Base-by-base conservation (phyloP, 2,329 filamentous ascomycete genomes). In the Cladosporium halotolerans region DNA sequence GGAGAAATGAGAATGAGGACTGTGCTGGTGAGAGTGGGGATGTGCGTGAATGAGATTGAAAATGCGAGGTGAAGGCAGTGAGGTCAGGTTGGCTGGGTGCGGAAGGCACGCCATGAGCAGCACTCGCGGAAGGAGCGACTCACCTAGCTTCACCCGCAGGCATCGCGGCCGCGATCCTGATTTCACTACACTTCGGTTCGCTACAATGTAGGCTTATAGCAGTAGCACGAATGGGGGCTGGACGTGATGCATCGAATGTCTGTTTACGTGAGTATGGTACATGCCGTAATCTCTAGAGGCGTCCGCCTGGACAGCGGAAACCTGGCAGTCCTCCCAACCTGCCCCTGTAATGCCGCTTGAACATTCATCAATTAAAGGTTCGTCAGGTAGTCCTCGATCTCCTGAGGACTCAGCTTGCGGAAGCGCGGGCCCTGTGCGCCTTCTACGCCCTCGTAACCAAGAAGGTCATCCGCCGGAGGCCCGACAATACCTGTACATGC, bases 381-480 rank as follows among this genome's bases (percentile, higher is more conserved):
- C 72, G 93, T 97, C 73, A 99, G 78, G 77, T 99, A 99, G 73
- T 99, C 93, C 79, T 99, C 93, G 68, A 99, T 97, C 77, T 99
- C 93, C 76, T 96, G 89, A 67, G 95, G 90, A 66, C 83, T 96
- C 73, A 99, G 77, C 81, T 96, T 95, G 73, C 90, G 82, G 82
- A 96, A 96, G 59, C 90, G 82, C 55, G 90, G 90, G 42, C 90
- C 90, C 62, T 84, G 81, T 16, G 88, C 88, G 58, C 88, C 88
- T 66, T 92, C 86, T 9, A 95, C 88, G 57, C 90, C 90, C 72
- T 95, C 90, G 58, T 90, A 88, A 46, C 93, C 93, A 56, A 99
- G 81, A 43, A 99, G 79, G 69, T 96, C 88, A 70, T 99, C 84
- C 63, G 93, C 93, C 53, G 93, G 93, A 42, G 91, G 88, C 28